phyloP scores from a whole-genome alignment of 345 rosid species.

The Lumnitzera littorea region DNA sequence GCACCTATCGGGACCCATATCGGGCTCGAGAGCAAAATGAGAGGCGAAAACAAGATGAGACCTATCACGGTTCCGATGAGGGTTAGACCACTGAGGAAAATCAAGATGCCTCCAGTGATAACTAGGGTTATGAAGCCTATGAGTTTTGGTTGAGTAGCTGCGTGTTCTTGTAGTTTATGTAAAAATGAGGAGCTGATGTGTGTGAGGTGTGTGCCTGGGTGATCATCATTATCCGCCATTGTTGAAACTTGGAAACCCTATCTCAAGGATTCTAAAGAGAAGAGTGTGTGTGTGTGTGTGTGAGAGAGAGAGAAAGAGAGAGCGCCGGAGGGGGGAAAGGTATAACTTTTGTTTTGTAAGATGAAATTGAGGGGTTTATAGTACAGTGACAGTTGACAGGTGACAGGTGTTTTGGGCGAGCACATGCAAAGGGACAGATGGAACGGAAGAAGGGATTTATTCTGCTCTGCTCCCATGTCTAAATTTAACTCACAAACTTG shows the following conservation, averaged over 20 bases:
- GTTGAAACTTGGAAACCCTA: background rate
- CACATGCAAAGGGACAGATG: too few relatives aligned
- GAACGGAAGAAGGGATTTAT: too few relatives aligned
- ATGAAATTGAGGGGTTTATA: too few relatives aligned
- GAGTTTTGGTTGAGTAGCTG: constrained; percentile 48
- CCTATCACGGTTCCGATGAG: constrained; percentile 36
- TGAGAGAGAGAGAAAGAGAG: too few relatives aligned
- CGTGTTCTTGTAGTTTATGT: constrained; percentile 41
- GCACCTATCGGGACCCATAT: constrained; percentile 59
- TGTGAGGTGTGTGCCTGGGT: constrained; percentile 8
- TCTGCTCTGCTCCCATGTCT: too few relatives aligned
- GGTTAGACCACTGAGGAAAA: constrained; percentile 63
- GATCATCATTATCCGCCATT: constrained; percentile 24
- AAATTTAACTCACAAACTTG: too few relatives aligned
- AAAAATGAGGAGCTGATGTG: constrained; percentile 26
- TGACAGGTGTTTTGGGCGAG: too few relatives aligned
- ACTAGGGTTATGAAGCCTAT: constrained; percentile 47
- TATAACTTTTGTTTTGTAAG: too few relatives aligned
- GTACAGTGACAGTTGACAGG: too few relatives aligned
- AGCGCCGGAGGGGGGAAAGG: too few relatives aligned
- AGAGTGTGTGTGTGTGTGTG: too few relatives aligned
- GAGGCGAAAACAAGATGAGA: constrained; percentile 52
- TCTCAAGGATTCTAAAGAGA: background rate
- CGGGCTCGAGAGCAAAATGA: constrained; percentile 67
- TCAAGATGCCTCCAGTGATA: constrained; percentile 53